Evolutionary conservation across 2,329 filamentous ascomycete genomes (phyloP).

Genomic region (Lecanosticta acicola): DNA sequence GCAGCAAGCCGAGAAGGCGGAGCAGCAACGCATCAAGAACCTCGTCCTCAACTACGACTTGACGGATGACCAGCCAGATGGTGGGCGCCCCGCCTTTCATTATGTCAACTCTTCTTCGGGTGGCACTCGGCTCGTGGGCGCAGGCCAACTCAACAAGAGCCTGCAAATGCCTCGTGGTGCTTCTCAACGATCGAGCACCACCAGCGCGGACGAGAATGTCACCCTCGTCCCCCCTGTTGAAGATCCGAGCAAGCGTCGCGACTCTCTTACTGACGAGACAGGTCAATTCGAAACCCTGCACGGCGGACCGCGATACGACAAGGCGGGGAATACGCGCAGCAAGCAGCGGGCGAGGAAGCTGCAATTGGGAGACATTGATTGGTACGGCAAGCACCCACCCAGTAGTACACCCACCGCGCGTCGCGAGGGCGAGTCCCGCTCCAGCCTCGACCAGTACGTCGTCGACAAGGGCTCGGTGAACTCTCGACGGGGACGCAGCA

Average conservation of each 20-base stretch:
- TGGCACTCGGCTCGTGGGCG: slow-evolving; percentile 41
- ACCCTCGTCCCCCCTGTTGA: not conserved
- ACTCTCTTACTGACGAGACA: slow-evolving; percentile 28
- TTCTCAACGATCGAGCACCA: slow-evolving; percentile 28
- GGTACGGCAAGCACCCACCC: slow-evolving; percentile 54
- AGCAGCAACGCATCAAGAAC: slow-evolving; percentile 97
- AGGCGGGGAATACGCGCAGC: slow-evolving; percentile 58
- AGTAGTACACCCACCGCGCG: slow-evolving; percentile 12
- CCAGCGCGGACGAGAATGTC: slow-evolving; percentile 14
- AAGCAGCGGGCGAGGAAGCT: slow-evolving; percentile 83
- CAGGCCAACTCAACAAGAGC: slow-evolving; percentile 37
- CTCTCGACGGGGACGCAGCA: slow-evolving; percentile 10
- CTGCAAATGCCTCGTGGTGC: slow-evolving; percentile 20
- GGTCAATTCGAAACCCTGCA: slow-evolving; percentile 35
- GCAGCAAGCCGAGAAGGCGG: slow-evolving; percentile 89
- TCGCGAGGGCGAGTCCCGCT: slow-evolving; percentile 18
- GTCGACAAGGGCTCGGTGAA: slow-evolving; percentile 22
- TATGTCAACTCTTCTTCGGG: slow-evolving; percentile 39
- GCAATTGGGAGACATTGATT: slow-evolving; percentile 94
- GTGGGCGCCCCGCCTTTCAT: slow-evolving; percentile 49
- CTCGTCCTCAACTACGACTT: slow-evolving; percentile 95
- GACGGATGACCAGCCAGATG: slow-evolving; percentile 69
- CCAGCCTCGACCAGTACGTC: slow-evolving; percentile 28
- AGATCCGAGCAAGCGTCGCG: slow-evolving; percentile 4
- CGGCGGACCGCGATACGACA: slow-evolving; percentile 47